Evolutionary conservation across 2,329 filamentous ascomycete genomes (phyloP), one percentile per base, ranked within the genome.

Genomic region (Byssoonygena ceratinophila): DNA sequence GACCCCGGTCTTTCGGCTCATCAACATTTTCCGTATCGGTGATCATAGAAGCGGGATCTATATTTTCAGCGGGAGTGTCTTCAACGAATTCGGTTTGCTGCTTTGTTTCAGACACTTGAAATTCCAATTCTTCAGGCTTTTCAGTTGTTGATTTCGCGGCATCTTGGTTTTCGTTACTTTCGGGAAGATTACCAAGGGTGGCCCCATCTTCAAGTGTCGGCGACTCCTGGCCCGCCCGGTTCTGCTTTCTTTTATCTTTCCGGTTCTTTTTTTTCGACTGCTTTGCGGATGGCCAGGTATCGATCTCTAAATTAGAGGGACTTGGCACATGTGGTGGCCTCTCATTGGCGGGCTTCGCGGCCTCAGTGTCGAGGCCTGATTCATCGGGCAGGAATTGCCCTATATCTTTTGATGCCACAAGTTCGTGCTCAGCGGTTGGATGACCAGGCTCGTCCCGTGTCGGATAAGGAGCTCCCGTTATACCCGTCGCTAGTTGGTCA

Each of bases 211-310:
- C 41, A 9, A 5, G 12, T 14, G 25, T 14, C 5, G 40, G 16
- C 3, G 27, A 39, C 20, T 36, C 39, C 18, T 51, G 29, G 16
- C 1, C 14, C 9, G 22, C 18, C 4, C 22, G 25, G 12, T 32
- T 34, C 32, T 54, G 48, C 34, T 52, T 56, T 31, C 46, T 54
- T 39, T 60, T 59, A 31, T 55, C 57, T 31, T 59, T 59, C 41
- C 48, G 54, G 25, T 51, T 59, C 45, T 59, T 57, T 25, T 60
- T 60, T 39, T 57, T 60, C 12, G 59, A 55, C 4, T 39, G 54
- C 41, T 48, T 53, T 25, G 48, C 31, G n/a, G 39, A 36, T 43
- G 48, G 29, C 52, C 36, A 54, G 18, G 36, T 29, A 27, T 54
- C 48, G 2, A 20, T 12, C 25, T 52, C 46, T 41, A 29, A 39